Base-by-base conservation (phyloP, 768 basidiomycete species). In the Mrakia frigida region DNA sequence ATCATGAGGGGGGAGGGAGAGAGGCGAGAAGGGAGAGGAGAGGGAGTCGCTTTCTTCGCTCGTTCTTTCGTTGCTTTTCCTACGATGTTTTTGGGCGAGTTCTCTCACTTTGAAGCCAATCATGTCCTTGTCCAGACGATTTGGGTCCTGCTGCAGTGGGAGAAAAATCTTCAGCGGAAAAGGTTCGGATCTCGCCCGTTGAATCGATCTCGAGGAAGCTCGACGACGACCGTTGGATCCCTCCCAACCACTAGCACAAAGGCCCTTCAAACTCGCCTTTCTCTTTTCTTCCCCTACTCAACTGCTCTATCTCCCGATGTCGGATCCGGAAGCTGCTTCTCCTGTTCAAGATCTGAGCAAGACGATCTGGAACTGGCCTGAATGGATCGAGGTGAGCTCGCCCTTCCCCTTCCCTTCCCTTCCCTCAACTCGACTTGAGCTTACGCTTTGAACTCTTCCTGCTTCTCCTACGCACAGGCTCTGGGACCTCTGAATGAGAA, bases 401-500 rank as follows among this genome's bases (percentile, higher is more conserved):
- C 31, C 3, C 41, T n/a, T 14, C 70, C 35, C 2, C 5, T 6
- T 35, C n/a, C 35, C 43, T 28, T n/a, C 18, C 61, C 63, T 52
- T 13, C 31, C 14, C 9, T n/a, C 21, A 5, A 2, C 5, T 9
- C 72, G 35, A n/a, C 10, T 28, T 28, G 59, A 60, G 73, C 63
- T 52, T 6, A 50, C 35, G 21, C 43, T 3, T n/a, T 14, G 37
- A 13, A 35, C 25, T 25, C 39, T 13, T 35, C 10, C 35, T 25
- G 23, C 21, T 14, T 41, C 21, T 13, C n/a, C 25, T 18, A 23
- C 28, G 23, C 3, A 1, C 56, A 77, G 76, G 71, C 63, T 35
- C 31, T 73, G 39, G 76, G 76, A n/a, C 60, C 69, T 23, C 71
- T 77, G 11, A 65, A 70, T n/a, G 75, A 77, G 69, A n/a, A 37